Evolutionary conservation across 2,329 filamentous ascomycete species (phyloP), one percentile per base, ranked within the genome.

Genomic region (Gaeumannomyces tritici): DNA sequence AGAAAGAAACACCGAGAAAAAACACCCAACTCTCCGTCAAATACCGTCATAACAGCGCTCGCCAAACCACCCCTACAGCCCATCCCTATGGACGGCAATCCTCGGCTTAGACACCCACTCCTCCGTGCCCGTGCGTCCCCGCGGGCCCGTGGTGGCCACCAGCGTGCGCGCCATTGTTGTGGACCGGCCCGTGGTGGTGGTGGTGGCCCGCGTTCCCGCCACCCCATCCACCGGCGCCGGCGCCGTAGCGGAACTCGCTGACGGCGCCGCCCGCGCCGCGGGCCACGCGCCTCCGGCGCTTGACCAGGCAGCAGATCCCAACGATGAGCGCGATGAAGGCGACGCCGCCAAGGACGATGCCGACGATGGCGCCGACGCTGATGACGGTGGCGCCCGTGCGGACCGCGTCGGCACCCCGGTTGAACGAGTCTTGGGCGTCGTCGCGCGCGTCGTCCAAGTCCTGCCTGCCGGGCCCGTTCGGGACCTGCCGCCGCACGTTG

Each of bases 301-400:
- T 42, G 27, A 56, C 18, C 42, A 56, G 47, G 18, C 18, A 12
- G 59, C 26, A 55, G 15, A 61, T 18, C 28, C 7, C 28, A 4
- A 61, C 51, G 9, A 31, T 21, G 9, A 15, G 1, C 28, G n/a
- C 47, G 47, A 56, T 56, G 26, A 61, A 7, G 59, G 33, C 27
- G 15, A 56, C 47, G 28, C 13, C 59, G 59, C 47, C 51, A 29
- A 61, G 18, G 51, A 61, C 59, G 59, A 56, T 61, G 51, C 59
- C 59, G 35, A 61, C 59, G 47, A 61, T 61, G 59, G 59, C 47
- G 28, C 59, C 59, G 51, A 61, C 33, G 59, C 47, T 42, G 59
- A 61, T 55, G 51, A 61, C 28, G 4, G 27, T 28, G 4, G 47
- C 59, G 51, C 47, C 47, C 1, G 59, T 55, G 8, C 24, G 47